Evolutionary conservation across 2,329 filamentous ascomycete genomes (phyloP), one percentile per base, ranked within the genome.

Genomic region (Ambrosiella xylebori): DNA sequence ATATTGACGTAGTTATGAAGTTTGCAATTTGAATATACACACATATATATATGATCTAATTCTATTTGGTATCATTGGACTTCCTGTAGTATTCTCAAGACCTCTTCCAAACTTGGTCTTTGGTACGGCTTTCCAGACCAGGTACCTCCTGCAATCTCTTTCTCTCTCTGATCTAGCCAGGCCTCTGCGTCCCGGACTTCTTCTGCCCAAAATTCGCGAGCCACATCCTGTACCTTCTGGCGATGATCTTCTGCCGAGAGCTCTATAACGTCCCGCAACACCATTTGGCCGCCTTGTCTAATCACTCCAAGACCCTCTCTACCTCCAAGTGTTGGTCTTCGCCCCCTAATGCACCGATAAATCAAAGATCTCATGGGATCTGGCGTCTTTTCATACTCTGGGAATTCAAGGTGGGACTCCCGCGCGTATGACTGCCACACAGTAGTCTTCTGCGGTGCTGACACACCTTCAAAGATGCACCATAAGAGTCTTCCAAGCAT

Each of bases 401-500:
- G 79, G 58, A 82, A 82, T 65, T 79, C 76, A 11, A 78, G 68
- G 13, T 74, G 69, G 1, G 78, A 75, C 64, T 81, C 78, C 67
- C 73, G 75, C 13, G 69, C 69, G 64, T 81, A 81, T 51, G 79
- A 81, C 62, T 79, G 73, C 79, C 79, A 81, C 11, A 79, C 71
- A 2, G 76, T 74, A 1, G 75, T 74, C 61, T 72, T 71, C 63
- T 82, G 76, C 1, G 79, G 78, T 1, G 77, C 78, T 60, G 76
- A 77, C 64, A 76, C 74, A 17, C 77, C 78, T 65, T 82, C 79
- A 59, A 82, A 82, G 13, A 82, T 74, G 64, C 79, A 82, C 78
- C 79, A 82, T 52, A 82, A 68, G 35, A 80, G 71, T 44, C 79
- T 73, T 5, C 78, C 79, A 13, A 82, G 73, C 78, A 81, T 81